Conservation (phyloP, 345 rosid species). For the Turnera subulata region DNA sequence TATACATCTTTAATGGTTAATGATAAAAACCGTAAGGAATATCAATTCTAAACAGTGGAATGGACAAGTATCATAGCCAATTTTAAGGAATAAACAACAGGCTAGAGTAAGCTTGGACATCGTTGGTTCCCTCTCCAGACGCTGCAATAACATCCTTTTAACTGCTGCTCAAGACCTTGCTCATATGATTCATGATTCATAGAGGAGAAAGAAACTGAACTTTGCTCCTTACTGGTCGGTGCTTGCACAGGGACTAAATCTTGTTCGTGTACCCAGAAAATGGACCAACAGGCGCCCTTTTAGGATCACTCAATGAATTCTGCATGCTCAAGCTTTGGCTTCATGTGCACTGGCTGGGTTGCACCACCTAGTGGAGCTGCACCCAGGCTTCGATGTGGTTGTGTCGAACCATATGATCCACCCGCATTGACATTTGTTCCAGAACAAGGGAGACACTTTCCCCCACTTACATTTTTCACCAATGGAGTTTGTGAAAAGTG, state of each 20-base stretch:
- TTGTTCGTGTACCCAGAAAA: slow-evolving; percentile 42
- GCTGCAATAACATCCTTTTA: too few relatives aligned
- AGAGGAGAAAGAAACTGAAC: slow-evolving; percentile 34
- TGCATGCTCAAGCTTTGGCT: slow-evolving; percentile 69
- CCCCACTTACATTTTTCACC: slow-evolving; percentile 52
- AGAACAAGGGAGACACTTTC: slow-evolving; percentile 55
- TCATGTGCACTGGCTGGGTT: slow-evolving; percentile 27
- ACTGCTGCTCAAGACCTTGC: slow-evolving; percentile 51
- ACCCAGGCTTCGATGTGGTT: slow-evolving; percentile 48
- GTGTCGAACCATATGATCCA: slow-evolving; percentile 55
- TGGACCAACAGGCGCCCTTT: slow-evolving; percentile 48
- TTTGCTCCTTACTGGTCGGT: slow-evolving; percentile 40
- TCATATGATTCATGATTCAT: slow-evolving; percentile 51
- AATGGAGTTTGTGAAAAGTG: slow-evolving; percentile 61
- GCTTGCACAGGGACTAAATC: slow-evolving; percentile 54
- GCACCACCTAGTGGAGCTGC: slow-evolving; percentile 35
- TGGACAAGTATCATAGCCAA: too few relatives aligned
- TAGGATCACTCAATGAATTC: slow-evolving; percentile 41
- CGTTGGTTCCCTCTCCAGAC: too few relatives aligned
- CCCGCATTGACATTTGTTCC: slow-evolving; percentile 45
- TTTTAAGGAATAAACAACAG: too few relatives aligned
- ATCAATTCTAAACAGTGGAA: too few relatives aligned
- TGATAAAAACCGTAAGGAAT: too few relatives aligned
- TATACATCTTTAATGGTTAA: too few relatives aligned
- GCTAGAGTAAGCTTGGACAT: too few relatives aligned